Conservation (phyloP, 2,329 filamentous ascomycete species). For the Volutella citrinella region DNA sequence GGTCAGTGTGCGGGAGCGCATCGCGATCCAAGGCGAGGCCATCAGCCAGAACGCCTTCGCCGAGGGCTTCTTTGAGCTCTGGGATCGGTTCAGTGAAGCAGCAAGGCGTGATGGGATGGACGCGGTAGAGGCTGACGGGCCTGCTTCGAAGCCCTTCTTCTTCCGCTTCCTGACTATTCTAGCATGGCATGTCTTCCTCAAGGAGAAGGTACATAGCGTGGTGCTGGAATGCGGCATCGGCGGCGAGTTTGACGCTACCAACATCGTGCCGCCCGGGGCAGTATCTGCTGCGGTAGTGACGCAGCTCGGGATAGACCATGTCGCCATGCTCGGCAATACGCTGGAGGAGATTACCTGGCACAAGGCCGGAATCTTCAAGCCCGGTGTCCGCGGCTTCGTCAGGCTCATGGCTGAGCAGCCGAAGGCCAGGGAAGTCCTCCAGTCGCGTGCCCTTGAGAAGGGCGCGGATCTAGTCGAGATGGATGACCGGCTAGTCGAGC, state of each 20-base stretch:
- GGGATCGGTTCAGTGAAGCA: constrained; percentile 57
- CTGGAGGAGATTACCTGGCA: constrained; percentile 85
- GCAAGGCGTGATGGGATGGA: constrained; percentile 31
- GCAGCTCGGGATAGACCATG: constrained; percentile 82
- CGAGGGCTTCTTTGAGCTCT: constrained; percentile 78
- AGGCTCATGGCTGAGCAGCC: constrained; percentile 26
- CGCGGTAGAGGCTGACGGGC: constrained; percentile 47
- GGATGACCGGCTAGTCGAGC: constrained; percentile 33
- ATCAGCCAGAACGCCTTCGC: constrained; percentile 68
- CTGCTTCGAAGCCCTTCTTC: constrained; percentile 77
- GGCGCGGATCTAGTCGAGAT: constrained; percentile 42
- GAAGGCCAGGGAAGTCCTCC: constrained; percentile 51
- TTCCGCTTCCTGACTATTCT: constrained; percentile 90
- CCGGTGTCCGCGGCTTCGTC: constrained; percentile 42
- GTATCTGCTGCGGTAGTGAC: constrained; percentile 73
- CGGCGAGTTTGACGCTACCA: constrained; percentile 90
- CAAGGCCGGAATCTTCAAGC: constrained; percentile 84
- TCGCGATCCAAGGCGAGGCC: constrained; percentile 72
- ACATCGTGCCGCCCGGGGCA: constrained; percentile 63
- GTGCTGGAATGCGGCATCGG: constrained; percentile 94
- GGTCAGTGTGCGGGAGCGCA: constrained; percentile 78
- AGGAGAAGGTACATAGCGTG: constrained; percentile 72
- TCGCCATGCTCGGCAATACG: constrained; percentile 73
- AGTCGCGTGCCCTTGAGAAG: constrained; percentile 58
- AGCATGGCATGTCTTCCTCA: constrained; percentile 78